These are phyloP conservation scores for Ceratocystis huliohia DNA, from an alignment of 2,329 filamentous ascomycete genomes.

Conservation along the genomic window DNA sequence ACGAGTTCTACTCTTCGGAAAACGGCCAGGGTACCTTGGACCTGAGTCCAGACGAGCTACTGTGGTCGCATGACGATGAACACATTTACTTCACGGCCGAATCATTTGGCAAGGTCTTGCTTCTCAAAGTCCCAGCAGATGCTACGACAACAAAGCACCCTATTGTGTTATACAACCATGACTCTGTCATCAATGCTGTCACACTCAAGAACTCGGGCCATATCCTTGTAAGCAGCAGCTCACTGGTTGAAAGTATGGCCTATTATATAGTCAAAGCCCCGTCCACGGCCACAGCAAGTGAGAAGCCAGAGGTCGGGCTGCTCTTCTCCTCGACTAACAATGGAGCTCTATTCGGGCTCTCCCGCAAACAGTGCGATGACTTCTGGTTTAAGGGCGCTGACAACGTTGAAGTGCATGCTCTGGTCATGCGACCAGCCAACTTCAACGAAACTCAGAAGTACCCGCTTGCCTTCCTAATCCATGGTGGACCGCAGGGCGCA, in stretches of 20 bases:
- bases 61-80: constrained; percentile 47
- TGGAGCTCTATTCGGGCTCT: constrained; percentile 55
- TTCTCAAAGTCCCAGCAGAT: constrained; percentile 50
- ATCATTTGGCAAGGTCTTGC: constrained; percentile 47
- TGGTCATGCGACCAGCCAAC: constrained; percentile 47
- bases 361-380: constrained; percentile 49
- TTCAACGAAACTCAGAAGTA: constrained; percentile 63
- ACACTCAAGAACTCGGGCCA: constrained; percentile 36
- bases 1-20: constrained; percentile 48
- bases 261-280: constrained; percentile 48
- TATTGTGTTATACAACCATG: constrained; percentile 38
- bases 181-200: constrained; percentile 41
- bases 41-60: constrained; percentile 41
- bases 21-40: constrained; percentile 54
- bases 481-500: constrained; percentile 69
- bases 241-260: constrained; percentile 57
- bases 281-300: constrained; percentile 28
- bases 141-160: constrained; percentile 38
- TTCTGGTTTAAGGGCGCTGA: constrained; percentile 38
- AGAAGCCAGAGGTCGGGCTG: neutral
- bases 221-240: constrained; percentile 55
- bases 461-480: constrained; percentile 66
- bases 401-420: constrained; percentile 54
- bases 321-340: constrained; percentile 54
- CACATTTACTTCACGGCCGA: constrained; percentile 64